Evolutionary conservation across 257 asterid genomes (phyloP).

Genomic region (Solanum etuberosum): DNA sequence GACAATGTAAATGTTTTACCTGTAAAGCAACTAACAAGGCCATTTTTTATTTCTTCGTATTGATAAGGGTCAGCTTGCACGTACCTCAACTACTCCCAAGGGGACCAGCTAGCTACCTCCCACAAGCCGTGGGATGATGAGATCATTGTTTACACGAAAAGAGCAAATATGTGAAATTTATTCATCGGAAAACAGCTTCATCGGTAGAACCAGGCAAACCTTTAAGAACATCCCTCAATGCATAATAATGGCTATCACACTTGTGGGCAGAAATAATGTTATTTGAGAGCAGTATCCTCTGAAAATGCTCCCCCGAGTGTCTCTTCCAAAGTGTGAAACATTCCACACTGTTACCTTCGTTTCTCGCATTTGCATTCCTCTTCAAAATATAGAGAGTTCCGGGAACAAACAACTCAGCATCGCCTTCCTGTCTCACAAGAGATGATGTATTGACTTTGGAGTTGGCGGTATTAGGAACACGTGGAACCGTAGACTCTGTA

Average conservation of each 20-base stretch:
- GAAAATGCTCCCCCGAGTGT: slow-evolving; percentile 72
- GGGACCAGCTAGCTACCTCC: background rate
- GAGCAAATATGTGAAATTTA: background rate
- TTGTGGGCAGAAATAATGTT: slow-evolving; percentile 78
- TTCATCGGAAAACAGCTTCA: slow-evolving; percentile 18
- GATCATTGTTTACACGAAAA: background rate
- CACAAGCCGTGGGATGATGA: background rate
- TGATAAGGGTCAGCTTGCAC: background rate
- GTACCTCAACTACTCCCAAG: background rate
- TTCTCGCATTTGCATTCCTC: slow-evolving; percentile 36
- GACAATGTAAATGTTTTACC: background rate
- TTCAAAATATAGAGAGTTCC: slow-evolving; percentile 60
- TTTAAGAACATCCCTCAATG: slow-evolving; percentile 83
- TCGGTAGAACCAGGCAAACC: slow-evolving; percentile 52
- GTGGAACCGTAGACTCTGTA: background rate
- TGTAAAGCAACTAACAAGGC: background rate
- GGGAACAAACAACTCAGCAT: slow-evolving; percentile 53
- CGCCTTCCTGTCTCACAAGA: slow-evolving; percentile 5
- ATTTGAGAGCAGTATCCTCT: slow-evolving; percentile 68
- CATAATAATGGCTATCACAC: slow-evolving; percentile 79
- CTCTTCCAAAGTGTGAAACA: slow-evolving; percentile 63
- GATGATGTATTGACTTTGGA: slow-evolving; percentile 14
- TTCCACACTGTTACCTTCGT: slow-evolving; percentile 17
- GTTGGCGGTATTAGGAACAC: slow-evolving; percentile 4
- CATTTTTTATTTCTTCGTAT: background rate